These are phyloP conservation scores for Boletus subparvulus DNA, from an alignment of 768 basidiomycete genomes.

Conservation along the genomic window DNA sequence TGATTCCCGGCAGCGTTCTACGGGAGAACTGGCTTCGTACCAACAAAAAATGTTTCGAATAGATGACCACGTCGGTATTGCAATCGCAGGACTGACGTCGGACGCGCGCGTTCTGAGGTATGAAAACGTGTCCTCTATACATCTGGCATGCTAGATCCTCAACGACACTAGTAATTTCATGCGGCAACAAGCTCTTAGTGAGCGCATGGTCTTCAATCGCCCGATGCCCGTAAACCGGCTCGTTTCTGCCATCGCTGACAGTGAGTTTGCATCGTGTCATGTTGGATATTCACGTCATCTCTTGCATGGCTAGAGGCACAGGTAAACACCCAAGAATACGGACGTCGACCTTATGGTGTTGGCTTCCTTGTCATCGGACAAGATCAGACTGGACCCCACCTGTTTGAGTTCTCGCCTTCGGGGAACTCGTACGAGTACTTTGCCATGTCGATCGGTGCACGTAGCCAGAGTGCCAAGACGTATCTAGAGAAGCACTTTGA, in stretches of 20 bases:
- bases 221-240: slow-evolving; percentile 93
- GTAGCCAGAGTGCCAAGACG: slow-evolving; percentile 97
- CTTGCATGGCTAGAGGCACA: slow-evolving; percentile 73
- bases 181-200: slow-evolving; percentile 97
- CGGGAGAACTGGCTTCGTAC: slow-evolving; percentile 97
- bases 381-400: slow-evolving; percentile 95
- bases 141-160: background rate
- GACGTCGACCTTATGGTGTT: slow-evolving; percentile 95
- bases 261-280: slow-evolving; percentile 47
- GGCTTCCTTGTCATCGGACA: slow-evolving; percentile 97
- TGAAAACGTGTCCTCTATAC: background rate
- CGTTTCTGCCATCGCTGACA: slow-evolving; percentile 92
- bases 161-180: slow-evolving; percentile 81
- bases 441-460: slow-evolving; percentile 97
- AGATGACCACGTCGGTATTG: slow-evolving; percentile 99
- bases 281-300: slow-evolving; percentile 1
- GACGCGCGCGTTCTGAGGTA: slow-evolving; percentile 97
- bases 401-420: slow-evolving; percentile 97
- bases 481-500: slow-evolving; percentile 95
- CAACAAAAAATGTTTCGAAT: slow-evolving; percentile 99
- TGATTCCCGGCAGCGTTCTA: slow-evolving; percentile 71
- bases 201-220: slow-evolving; percentile 92
- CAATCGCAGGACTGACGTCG: slow-evolving; percentile 97
- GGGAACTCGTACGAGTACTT: slow-evolving; percentile 98
- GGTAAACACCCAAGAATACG: slow-evolving; percentile 98